These are phyloP conservation scores for Entamoeba histolytica DNA, from an alignment of 208 protist species.

Conservation along the genomic window DNA sequence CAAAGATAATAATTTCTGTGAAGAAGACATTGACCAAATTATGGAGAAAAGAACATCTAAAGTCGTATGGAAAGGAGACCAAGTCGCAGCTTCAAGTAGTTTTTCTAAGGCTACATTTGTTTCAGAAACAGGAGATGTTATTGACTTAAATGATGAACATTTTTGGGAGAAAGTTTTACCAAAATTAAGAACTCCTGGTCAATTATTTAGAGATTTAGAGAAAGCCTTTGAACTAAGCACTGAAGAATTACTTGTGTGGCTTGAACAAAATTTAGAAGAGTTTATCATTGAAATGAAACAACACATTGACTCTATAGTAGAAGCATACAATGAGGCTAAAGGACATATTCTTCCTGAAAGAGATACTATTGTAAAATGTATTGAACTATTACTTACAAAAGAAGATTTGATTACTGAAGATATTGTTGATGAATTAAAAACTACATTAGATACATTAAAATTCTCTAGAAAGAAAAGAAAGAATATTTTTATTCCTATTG, in stretches of 20 bases:
- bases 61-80: background rate
- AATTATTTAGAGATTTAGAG: background rate
- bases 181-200: background rate
- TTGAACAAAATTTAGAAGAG: background rate
- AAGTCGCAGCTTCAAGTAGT: background rate
- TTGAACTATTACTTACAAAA: background rate
- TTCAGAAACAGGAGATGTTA: background rate
- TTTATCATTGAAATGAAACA: background rate
- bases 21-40: slow-evolving; percentile 1
- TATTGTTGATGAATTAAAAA: background rate
- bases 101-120: background rate
- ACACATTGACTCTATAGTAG: background rate
- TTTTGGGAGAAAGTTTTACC: slow-evolving; percentile 1
- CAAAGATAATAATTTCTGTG: background rate
- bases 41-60: background rate
- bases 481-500: background rate
- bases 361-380: background rate
- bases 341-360: background rate
- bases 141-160: background rate
- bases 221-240: background rate
- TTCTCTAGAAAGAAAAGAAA: background rate
- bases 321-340: background rate
- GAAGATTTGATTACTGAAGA: background rate
- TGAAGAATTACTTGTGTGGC: background rate
- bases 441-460: background rate